A percentile compares a stretch with the other conserved stretches of the same genome.
Conservation (phyloP, 2,329 filamentous ascomycete genomes). For the Calonectria pseudoreteaudii region DNA sequence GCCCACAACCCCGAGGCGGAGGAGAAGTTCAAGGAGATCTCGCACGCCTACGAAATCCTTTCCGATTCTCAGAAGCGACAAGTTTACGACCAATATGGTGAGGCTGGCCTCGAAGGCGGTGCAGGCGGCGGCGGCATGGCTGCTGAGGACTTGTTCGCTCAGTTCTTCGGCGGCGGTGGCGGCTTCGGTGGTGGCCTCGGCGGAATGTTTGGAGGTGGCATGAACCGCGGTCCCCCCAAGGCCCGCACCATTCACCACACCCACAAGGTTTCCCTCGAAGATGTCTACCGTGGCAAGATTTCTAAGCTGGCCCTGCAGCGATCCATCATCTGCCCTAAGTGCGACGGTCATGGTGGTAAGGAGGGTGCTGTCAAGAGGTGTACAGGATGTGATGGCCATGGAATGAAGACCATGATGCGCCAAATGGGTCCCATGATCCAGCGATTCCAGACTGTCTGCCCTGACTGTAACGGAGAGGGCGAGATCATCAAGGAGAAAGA, state of each 20-base stretch:
- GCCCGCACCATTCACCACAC: conserved; percentile 97
- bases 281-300: conserved; percentile 97
- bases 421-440: conserved; percentile 99
- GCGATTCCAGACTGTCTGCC: conserved; percentile 98
- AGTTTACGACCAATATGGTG: conserved; percentile 97
- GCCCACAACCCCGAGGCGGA: conserved; percentile 91
- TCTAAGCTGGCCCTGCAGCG: conserved; percentile 98
- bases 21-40: conserved; percentile 98
- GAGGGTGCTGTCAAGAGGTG: conserved; percentile 97
- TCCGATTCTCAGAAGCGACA: conserved; percentile 92
- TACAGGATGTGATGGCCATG: conserved; percentile 88
- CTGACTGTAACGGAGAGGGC: conserved; percentile 97
- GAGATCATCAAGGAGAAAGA: conserved; percentile 98
- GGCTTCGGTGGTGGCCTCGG: conserved; percentile 68
- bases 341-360: conserved; percentile 94
- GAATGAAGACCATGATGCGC: conserved; percentile 99
- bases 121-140: conserved; percentile 87
- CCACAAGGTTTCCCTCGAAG: conserved; percentile 97
- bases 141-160: conserved; percentile 94
- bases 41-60: conserved; percentile 94
- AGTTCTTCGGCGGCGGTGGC: conserved; percentile 88
- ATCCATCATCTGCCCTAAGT: conserved; percentile 96
- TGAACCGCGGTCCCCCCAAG: conserved; percentile 83
- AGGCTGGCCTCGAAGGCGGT: conserved; percentile 94
- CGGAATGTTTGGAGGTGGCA: conserved; percentile 84